phyloP scores from a whole-genome alignment of 2,329 filamentous ascomycete genomes.

The Colletotrichum zoysiae region DNA sequence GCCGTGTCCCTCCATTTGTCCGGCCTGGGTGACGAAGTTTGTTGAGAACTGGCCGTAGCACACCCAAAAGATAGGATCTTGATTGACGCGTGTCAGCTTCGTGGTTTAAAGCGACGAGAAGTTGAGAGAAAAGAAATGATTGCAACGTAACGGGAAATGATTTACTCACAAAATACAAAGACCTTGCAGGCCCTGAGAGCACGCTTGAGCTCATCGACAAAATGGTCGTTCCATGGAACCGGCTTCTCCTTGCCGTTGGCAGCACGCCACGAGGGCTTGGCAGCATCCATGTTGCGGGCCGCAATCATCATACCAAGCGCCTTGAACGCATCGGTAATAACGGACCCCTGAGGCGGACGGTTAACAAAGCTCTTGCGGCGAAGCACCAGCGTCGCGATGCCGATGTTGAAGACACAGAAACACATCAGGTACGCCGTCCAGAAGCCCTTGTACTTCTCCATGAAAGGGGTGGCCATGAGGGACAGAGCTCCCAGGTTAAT shows the following conservation, averaged over 20 bases:
- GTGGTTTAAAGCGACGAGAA: background rate
- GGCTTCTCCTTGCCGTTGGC: conserved; percentile 58
- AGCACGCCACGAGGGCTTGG: conserved; percentile 75
- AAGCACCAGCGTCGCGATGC: conserved; percentile 55
- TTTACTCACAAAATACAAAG: conserved; percentile 68
- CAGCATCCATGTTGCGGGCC: conserved; percentile 64
- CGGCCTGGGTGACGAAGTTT: conserved; percentile 75
- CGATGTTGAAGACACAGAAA: conserved; percentile 70
- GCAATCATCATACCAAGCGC: conserved; percentile 56
- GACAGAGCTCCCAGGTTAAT: conserved; percentile 73
- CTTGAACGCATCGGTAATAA: conserved; percentile 75
- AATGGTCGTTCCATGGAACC: conserved; percentile 75
- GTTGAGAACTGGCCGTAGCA: conserved; percentile 76
- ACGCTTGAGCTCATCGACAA: conserved; percentile 79
- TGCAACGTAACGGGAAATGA: background rate
- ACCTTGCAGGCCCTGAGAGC: conserved; percentile 76
- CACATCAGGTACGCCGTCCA: conserved; percentile 72
- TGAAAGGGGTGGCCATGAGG: conserved; percentile 73
- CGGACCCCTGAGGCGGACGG: conserved; percentile 69
- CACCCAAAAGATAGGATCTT: conserved; percentile 74
- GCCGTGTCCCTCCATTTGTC: conserved; percentile 69
- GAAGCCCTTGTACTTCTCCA: conserved; percentile 77
- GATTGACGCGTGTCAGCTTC: conserved; percentile 4
- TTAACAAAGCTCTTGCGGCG: conserved; percentile 62
- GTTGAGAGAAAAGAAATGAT: background rate